phyloP scores from a whole-genome alignment of 2,329 filamentous ascomycete species.

The Fusarium sp. region DNA sequence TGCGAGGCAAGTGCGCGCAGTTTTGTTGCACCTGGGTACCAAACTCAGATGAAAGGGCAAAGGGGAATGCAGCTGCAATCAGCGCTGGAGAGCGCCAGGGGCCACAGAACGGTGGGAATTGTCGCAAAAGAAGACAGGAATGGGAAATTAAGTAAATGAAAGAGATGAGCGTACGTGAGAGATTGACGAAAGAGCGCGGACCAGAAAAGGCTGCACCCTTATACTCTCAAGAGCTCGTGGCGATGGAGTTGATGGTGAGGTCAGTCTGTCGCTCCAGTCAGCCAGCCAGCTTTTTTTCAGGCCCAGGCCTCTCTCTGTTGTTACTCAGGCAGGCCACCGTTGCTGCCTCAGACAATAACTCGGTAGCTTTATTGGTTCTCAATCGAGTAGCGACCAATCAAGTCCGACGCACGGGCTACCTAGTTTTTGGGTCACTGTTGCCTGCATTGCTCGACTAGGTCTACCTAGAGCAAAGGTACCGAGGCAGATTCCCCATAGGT shows the following conservation, averaged over 20 bases:
- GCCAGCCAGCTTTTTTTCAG: conserved; percentile 53
- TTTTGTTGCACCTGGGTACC: conserved; percentile 17
- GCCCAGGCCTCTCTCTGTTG: conserved; percentile 27
- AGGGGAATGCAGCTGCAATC: conserved; percentile 31
- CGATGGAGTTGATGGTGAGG: conserved; percentile 47
- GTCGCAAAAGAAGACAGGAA: conserved; percentile 27
- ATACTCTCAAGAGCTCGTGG: conserved; percentile 47
- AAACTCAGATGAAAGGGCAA: conserved; percentile 17
- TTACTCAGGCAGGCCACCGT: conserved; percentile 43
- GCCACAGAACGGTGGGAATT: conserved; percentile 18
- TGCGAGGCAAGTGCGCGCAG: conserved; percentile 29
- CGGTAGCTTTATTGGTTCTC: conserved; percentile 49
- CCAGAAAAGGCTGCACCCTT: conserved; percentile 49
- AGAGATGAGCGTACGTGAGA: conserved; percentile 33
- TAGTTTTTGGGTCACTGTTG: conserved; percentile 48
- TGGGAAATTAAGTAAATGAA: conserved; percentile 27
- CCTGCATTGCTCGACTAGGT: conserved; percentile 45
- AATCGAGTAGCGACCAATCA: conserved; percentile 51
- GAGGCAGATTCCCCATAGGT: conserved; percentile 42
- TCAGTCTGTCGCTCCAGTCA: conserved; percentile 41
- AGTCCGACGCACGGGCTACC: conserved; percentile 32
- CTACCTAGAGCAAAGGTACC: conserved; percentile 49
- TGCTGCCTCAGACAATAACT: conserved; percentile 56
- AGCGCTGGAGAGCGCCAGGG: conserved; percentile 26
- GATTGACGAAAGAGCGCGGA: conserved; percentile 34